Base-by-base conservation (phyloP, 148 eudicot genomes). In the Vaccinium corymbosum region DNA sequence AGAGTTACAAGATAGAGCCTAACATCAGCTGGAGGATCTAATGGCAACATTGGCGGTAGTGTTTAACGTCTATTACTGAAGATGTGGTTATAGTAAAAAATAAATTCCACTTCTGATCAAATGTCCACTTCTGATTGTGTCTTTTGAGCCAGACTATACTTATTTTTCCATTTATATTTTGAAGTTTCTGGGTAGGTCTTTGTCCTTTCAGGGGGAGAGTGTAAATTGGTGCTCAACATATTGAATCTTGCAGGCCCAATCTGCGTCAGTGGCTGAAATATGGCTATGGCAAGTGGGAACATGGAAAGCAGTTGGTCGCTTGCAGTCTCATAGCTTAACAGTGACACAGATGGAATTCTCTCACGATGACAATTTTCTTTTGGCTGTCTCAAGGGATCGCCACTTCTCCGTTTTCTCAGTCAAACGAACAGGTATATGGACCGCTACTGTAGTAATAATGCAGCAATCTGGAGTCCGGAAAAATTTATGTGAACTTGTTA, bases 281-380 rank as follows among this genome's bases (percentile, higher is more conserved):
- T 96, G 99, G 99, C 85, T 96, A 70, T 96, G 99, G 98, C 91
- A 93, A 90, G 97, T 96, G 82, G 98, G 99, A 81, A 90, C 94
- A 15, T 96, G 99, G 98, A 96, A 93, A 89, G 90, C 99, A 72
- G 93, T 96, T 82, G 92, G 95, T 73, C 94, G 95, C 38, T 85
- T 96, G 86, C 98, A 90, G 85, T 93, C 99, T 80, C 99, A 94
- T 86, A 92, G 89, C 91, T 92, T 96, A 90, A 96, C 98, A 42
- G 99, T 96, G 70, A 96, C 98, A 14, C 95, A 89, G 80, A 93
- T 96, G 93, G 95, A 91, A 85, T 96, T 96, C 80, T 96, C 99
- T 46, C 93, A 94, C 61, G 98, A 96, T 86, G 92, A 92, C 93
- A 90, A 82, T 56, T 91, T 92, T 86, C 98, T 96, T 88, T 87